Base-by-base conservation (phyloP, 176 grass and related monocot species). In the Poa pratensis region DNA sequence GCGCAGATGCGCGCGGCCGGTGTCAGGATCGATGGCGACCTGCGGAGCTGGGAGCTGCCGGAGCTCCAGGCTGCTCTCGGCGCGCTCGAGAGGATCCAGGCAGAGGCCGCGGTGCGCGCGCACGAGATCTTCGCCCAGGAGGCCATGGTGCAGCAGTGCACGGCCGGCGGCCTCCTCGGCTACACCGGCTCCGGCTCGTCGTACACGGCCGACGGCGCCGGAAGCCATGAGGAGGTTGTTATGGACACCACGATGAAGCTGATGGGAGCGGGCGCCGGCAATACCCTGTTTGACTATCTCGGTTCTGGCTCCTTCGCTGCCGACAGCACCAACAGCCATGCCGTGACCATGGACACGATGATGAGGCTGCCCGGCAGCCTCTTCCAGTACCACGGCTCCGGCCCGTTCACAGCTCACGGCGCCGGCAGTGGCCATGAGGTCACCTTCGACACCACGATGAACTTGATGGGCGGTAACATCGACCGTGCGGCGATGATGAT, bases 41-140 rank as follows among this genome's bases (percentile, higher is more conserved):
- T 83, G 73, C 24, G 49, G 3, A 9, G 30, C 14, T 51, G 53
- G 58, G 27, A 17, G 20, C 6, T 86, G 22, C 5, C 23, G 0
- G 87, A 86, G 3, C 78, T 94, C 10, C n/a, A 69, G 45, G 49
- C 55, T 4, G 8, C 80, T 58, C 66, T 72, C n/a, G 54, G 42
- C 23, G 66, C 81, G 42, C 68, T 94, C 34, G 85, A 92, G 81
- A 77, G 39, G 78, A 24, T 92, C 49, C 80, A 72, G 19, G 70
- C 20, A 6, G 85, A 90, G 39, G 46, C 26, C 2, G 48, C 52
- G 40, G 39, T 32, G 16, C 75, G 75, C 1, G 80, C 16, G 20
- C 54, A 79, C 6, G 79, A 74, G 24, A 64, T 91, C 28, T 13
- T 91, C 39, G 9, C 63, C 35, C 84, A 91, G 34, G 70, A 69